Percentiles rank a stretch among this genome's conserved stretches.
Evolutionary conservation across 306 rosid genomes (phyloP).

Genomic region (Sechiopsis laciniata): DNA sequence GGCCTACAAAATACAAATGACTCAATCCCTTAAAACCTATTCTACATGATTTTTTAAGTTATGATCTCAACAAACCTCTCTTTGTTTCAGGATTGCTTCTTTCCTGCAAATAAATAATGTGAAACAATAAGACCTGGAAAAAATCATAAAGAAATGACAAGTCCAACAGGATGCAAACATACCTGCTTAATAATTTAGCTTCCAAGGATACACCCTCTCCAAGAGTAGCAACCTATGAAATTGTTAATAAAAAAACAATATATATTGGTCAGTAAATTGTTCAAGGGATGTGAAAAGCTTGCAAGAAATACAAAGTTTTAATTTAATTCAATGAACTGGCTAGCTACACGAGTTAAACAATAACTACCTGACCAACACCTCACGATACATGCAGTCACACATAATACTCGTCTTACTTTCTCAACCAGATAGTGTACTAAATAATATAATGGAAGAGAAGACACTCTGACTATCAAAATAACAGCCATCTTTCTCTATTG

Average conservation of each 20-base stretch:
- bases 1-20: conserved; percentile 25
- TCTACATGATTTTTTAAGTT: conserved; percentile 24
- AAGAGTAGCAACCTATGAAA: conserved; percentile 48
- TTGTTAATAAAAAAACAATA: not conserved
- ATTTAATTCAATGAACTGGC: not conserved
- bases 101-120: conserved; percentile 56
- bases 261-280: not conserved
- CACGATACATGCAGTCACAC: conserved; percentile 4
- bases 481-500: not conserved
- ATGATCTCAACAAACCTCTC: conserved; percentile 59
- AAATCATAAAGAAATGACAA: conserved; percentile 16
- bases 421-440: no score
- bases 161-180: conserved; percentile 23
- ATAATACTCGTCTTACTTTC: not conserved
- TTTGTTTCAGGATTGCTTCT: conserved; percentile 90
- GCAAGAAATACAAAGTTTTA: not conserved
- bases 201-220: conserved; percentile 98
- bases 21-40: conserved; percentile 25
- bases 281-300: not conserved
- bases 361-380: not conserved
- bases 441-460: not conserved
- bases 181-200: conserved; percentile 90
- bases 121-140: conserved; percentile 27
- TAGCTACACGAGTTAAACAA: conserved; percentile 1
- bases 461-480: not conserved